These are phyloP conservation scores for Thalassiosira hispida DNA, from an alignment of 352 stramenopile species.

Conservation along the genomic window DNA sequence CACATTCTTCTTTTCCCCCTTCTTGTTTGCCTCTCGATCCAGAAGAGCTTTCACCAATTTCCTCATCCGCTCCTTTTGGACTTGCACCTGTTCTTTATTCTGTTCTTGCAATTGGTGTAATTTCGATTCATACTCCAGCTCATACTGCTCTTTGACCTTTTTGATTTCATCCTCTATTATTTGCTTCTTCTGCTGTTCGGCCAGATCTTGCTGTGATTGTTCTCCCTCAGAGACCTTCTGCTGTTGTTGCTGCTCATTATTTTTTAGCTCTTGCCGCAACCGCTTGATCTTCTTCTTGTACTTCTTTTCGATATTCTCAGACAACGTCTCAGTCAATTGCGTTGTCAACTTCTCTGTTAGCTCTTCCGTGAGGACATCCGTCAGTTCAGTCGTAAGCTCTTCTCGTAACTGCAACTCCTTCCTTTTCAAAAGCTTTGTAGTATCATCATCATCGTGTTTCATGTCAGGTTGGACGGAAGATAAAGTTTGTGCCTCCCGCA, in stretches of 20 bases:
- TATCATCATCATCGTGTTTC: neutral
- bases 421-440: slow-evolving; percentile 10
- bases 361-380: slow-evolving; percentile 21
- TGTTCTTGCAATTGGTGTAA: slow-evolving; percentile 39
- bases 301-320: slow-evolving; percentile 47
- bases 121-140: slow-evolving; percentile 48
- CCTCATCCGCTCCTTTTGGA: slow-evolving; percentile 55
- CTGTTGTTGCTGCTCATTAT: slow-evolving; percentile 31
- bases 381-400: slow-evolving; percentile 34
- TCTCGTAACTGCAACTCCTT: slow-evolving; percentile 25
- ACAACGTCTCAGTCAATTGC: slow-evolving; percentile 36
- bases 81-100: slow-evolving; percentile 32
- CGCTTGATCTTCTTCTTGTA: slow-evolving; percentile 49
- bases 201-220: slow-evolving; percentile 14
- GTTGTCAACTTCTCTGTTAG: slow-evolving; percentile 46
- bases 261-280: slow-evolving; percentile 35
- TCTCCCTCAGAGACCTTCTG: slow-evolving; percentile 13
- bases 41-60: slow-evolving; percentile 51
- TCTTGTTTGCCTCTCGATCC: slow-evolving; percentile 46
- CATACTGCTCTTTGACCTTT: slow-evolving; percentile 42
- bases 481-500: slow-evolving; percentile 14
- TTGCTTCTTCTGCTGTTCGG: slow-evolving; percentile 17
- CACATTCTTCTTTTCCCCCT: slow-evolving; percentile 7
- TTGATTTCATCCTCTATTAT: slow-evolving; percentile 39
- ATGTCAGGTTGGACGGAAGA: neutral